Evolutionary conservation across 2,329 filamentous ascomycete species (phyloP), one percentile per base, ranked within the genome.

Genomic region (Tolypocladium guangdongense): DNA sequence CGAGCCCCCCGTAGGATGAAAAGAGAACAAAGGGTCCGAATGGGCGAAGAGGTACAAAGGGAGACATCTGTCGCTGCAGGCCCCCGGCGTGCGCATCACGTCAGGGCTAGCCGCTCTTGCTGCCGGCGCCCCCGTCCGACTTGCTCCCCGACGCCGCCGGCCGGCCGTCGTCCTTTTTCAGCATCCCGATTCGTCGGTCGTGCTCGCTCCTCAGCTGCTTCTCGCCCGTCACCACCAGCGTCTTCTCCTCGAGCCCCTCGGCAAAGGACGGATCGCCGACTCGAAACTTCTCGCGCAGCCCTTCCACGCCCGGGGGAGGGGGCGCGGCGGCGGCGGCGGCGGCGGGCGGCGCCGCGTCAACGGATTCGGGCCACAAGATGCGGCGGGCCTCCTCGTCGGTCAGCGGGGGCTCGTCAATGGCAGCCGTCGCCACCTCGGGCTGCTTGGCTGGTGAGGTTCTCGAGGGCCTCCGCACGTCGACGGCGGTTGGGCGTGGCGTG

Each of bases 211-310:
- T 55, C 1, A 72, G 53, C 33, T 68, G 65, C 51, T 71, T 70
- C 4, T 70, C 67, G 0, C 68, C 68, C 0, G 62, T 60, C 1
- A 60, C 59, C 0, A 68, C 60, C 11, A 74, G 61, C 18, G 65
- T 69, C 59, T 75, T 76, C 16, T 71, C 69, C 54, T 75, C 72
- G 0, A 68, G 53, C 0, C 58, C 62, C 1, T 63, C 55, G 0
- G 56, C 55, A 27, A 71, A 66, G 0, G 64, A 62, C 0, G 66
- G 59, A 45, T 74, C 73, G 0, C 65, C 65, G 0, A 62, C 56
- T 1, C 68, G 62, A 39, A 73, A 74, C 54, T 76, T 76, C 47
- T 76, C 72, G 4, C 68, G 68, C 12, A 62, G 55, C 0, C 62
- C 66, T 27, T 66, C 62, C 16, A 61, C 47, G 6, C 56, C 59